Percentiles rank a stretch among this genome's conserved stretches.
Evolutionary conservation across 106 monocot species (phyloP).

Genomic region (Chionographis japonica): DNA sequence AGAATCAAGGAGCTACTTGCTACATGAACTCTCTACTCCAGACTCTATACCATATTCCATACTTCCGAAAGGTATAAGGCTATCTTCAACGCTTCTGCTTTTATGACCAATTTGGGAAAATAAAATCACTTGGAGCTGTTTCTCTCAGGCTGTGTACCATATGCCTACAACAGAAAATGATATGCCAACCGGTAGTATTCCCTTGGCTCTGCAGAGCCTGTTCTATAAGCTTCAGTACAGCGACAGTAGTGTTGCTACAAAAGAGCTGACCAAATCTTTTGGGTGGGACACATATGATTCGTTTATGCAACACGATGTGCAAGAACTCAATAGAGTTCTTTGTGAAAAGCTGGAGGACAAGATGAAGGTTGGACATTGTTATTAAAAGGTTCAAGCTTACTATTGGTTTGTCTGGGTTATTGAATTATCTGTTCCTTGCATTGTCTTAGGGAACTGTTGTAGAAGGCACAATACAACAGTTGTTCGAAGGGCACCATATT

Average conservation of each 20-base stretch:
- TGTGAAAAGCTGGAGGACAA: constrained; percentile 62
- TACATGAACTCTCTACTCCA: constrained; percentile 79
- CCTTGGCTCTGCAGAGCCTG: constrained; percentile 40
- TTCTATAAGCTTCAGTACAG: constrained; percentile 70
- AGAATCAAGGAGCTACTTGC: constrained; percentile 76
- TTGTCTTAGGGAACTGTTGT: constrained; percentile 52
- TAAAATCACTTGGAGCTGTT: background rate
- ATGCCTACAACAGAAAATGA: constrained; percentile 51
- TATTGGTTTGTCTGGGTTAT: background rate
- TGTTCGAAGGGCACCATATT: constrained; percentile 73
- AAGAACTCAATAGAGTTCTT: constrained; percentile 75
- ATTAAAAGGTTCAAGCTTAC: background rate
- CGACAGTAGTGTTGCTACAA: constrained; percentile 57
- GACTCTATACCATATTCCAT: constrained; percentile 65
- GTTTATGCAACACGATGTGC: constrained; percentile 65
- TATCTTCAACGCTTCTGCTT: background rate
- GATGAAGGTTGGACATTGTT: constrained; percentile 48
- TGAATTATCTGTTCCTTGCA: background rate
- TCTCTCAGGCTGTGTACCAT: constrained; percentile 37
- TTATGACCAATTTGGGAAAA: background rate
- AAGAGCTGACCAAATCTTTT: constrained; percentile 46
- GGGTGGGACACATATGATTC: constrained; percentile 53
- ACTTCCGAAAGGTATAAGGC: constrained; percentile 54
- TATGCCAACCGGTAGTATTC: constrained; percentile 38
- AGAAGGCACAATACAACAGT: constrained; percentile 57